These are phyloP conservation scores for Penicillium steckii DNA, from an alignment of 495 filamentous ascomycete species.

Conservation along the genomic window DNA sequence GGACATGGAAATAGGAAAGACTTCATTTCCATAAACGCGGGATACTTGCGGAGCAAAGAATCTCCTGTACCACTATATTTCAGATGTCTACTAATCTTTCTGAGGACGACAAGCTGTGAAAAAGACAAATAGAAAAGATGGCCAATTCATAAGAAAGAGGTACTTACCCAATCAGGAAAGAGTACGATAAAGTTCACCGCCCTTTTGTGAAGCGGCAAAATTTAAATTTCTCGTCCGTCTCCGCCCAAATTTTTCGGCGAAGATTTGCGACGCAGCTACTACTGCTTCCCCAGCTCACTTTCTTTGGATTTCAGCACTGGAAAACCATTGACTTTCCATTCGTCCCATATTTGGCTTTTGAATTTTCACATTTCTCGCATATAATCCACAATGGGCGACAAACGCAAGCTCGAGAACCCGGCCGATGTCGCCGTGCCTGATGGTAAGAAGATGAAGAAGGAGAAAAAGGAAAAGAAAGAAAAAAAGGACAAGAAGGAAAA, in stretches of 20 bases:
- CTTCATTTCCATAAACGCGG: no score
- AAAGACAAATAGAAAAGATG: no score
- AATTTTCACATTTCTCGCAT: neutral
- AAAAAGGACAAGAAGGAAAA: conserved; percentile 29
- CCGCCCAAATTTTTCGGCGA: conserved; percentile 31
- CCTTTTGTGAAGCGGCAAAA: conserved; percentile 20
- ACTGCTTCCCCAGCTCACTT: conserved; percentile 7
- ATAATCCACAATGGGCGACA: conserved; percentile 38
- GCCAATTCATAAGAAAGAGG: no score
- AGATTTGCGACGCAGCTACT: neutral
- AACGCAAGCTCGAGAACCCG: conserved; percentile 43
- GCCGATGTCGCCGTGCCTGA: conserved; percentile 31
- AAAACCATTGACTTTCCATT: neutral
- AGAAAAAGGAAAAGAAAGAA: conserved; percentile 30
- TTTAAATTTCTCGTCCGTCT: conserved; percentile 23
- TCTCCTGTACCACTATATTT: no score
- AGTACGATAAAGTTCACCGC: conserved; percentile 20
- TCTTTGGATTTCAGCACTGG: neutral
- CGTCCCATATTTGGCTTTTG: neutral
- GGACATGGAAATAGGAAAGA: no score
- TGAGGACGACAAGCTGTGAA: no score
- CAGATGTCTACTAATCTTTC: no score
- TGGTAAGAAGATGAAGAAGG: conserved; percentile 41
- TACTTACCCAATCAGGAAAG: neutral
- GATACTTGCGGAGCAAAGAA: no score